Conservation (phyloP, 371 early-diverging fungal species). For the Smittium mucronatum region DNA sequence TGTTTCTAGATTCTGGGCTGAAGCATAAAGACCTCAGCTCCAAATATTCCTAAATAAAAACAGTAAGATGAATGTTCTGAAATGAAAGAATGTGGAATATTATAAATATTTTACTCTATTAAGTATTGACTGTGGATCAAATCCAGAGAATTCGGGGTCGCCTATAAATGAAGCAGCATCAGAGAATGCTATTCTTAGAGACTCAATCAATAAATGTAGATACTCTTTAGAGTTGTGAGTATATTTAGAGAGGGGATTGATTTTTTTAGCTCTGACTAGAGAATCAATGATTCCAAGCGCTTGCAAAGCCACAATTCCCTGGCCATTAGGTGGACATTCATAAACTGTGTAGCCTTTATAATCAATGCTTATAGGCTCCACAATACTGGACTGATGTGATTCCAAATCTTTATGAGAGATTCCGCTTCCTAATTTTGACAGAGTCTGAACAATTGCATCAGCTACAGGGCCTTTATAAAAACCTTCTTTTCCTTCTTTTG, state of each 20-base stretch:
- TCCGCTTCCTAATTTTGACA: constrained; percentile 50
- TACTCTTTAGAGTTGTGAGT: constrained; percentile 47
- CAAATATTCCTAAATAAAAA: constrained; percentile 37
- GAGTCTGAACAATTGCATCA: constrained; percentile 49
- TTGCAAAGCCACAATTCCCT: constrained; percentile 56
- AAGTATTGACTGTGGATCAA: constrained; percentile 33
- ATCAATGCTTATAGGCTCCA: constrained; percentile 49
- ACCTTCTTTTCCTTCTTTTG: constrained; percentile 46
- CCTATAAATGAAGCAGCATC: constrained; percentile 52
- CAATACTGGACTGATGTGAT: constrained; percentile 41
- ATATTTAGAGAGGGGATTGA: constrained; percentile 29
- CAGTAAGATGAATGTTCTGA: neutral
- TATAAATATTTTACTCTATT: constrained; percentile 28
- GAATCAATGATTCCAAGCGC: constrained; percentile 56
- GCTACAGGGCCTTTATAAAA: constrained; percentile 76
- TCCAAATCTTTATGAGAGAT: constrained; percentile 59
- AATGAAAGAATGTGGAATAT: neutral
- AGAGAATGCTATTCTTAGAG: constrained; percentile 59
- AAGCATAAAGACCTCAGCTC: constrained; percentile 42
- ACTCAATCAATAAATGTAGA: constrained; percentile 53
- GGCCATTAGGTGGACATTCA: constrained; percentile 71
- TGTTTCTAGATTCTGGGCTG: constrained; percentile 27
- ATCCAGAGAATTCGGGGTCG: constrained; percentile 40
- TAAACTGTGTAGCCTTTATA: constrained; percentile 50
- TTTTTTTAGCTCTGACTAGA: constrained; percentile 34